Base-by-base conservation (phyloP, 2,329 filamentous ascomycete genomes). In the Septoria petroselini region DNA sequence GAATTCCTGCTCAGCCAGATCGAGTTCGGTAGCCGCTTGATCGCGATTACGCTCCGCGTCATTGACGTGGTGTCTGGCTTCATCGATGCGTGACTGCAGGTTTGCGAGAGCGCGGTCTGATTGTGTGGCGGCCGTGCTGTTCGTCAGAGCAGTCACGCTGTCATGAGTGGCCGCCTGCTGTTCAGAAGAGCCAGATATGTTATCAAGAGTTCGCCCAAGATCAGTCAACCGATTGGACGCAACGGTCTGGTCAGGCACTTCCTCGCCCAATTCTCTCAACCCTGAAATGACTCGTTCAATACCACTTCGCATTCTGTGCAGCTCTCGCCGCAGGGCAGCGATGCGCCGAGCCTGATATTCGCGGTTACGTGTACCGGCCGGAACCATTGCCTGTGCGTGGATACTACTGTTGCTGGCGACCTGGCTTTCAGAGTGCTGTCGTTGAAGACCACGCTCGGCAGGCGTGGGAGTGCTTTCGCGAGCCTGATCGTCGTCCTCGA, bases 211-310 rank as follows among this genome's bases (percentile, higher is more conserved):
- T 21, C 50, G 57, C 7, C 64, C 63, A 1, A 69, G 54, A 14
- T 60, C 54, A 4, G 61, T 55, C 7, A 68, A 53, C 14, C 61
- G 56, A 19, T 51, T 52, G 14, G 62, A 62, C 3, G 67, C 61
- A 37, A 66, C 61, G 15, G 51, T 46, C n/a, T 60, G 56, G 44
- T 68, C 65, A 1, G 65, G 64, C 2, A 68, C 61, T 23, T 57
- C 52, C 52, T 69, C 67, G 23, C 67, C 68, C 2, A 70, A 54
- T 25, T 69, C 67, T 27, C 65, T 57, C 12, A 70, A 58, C 2
- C 67, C 67, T 19, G 63, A 58, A 12, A 68, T 65, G 21, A 70
- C 65, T 15, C 67, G 59, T 53, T 70, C 67, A 23, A 69, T 68
- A 19, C 68, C 67, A 40, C 59, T 66, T 12, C 68, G 60, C 66